Base-by-base conservation (phyloP, 495 filamentous ascomycete species). In the Talaromyces nanjingensis region DNA sequence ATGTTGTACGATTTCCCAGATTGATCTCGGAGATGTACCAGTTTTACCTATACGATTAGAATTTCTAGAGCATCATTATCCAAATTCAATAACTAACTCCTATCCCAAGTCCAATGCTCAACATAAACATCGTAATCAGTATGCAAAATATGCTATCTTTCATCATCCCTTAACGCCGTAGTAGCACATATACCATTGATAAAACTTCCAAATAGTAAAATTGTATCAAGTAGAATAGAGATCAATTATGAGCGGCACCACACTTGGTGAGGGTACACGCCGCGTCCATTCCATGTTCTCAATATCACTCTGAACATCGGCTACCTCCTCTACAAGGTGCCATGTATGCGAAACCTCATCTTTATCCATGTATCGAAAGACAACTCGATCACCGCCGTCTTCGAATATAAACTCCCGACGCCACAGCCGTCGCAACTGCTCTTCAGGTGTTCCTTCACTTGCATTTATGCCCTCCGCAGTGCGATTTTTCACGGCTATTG, bases 281-380 rank as follows among this genome's bases (percentile, higher is more conserved):
- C 55, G 55, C 29, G 7, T 33, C 55, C 55, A 58, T 29, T 58
- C 4, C 20, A 58, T 33, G n/a, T 58, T 33, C 16, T 58, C 25
- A n/a, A 58, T 16, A 16, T 58, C 29, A n/a, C 16, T 27, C 25
- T 33, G 55, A 20, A 29, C 25, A 8, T 58, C 25, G n/a, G 55
- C 55, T 12, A 29, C 55, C 14, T 58, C 55, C 55, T 58, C 55
- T 4, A 58, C 29, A 27, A 58, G 55, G 24, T 33, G 16, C 55
- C 55, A 58, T 58, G 24, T 33, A 2, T 33, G 6, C 25, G 25
- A 1, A 33, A 29, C 12, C 12, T 33, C 25, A 29, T 33, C 25
- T 58, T 58, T 58, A 29, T 58, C 55, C 24, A 58, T 27, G 16
- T 58, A 58, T 27, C 55, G 55, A 33, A 58, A 33, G 25, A 58